Percentiles rank a stretch among this genome's conserved stretches.
phyloP scores from a whole-genome alignment of 768 basidiomycete species.

The Boletus subcaerulescens region DNA sequence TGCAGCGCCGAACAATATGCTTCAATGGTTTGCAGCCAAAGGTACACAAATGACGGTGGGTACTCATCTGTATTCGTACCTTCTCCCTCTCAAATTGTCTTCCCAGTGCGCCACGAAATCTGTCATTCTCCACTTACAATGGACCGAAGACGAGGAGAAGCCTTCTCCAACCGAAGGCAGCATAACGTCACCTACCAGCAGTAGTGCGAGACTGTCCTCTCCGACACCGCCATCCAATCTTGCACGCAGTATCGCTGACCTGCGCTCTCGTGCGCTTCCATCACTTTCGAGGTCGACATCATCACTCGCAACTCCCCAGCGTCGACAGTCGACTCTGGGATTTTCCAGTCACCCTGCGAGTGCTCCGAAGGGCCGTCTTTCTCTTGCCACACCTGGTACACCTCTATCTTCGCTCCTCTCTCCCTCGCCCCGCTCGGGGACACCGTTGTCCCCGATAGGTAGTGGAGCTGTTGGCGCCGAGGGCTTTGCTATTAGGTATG shows the following conservation, averaged over 20 bases:
- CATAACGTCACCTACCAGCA: conserved; percentile 26
- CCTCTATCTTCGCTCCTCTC: conserved; percentile 34
- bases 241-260: conserved; percentile 15
- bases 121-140: conserved; percentile 79
- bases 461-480: conserved; percentile 24
- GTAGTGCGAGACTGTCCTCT: conserved; percentile 24
- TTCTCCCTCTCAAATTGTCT: neutral
- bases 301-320: conserved; percentile 41
- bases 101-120: conserved; percentile 84
- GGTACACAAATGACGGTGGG: conserved; percentile 86
- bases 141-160: conserved; percentile 64
- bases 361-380: conserved; percentile 44
- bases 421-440: conserved; percentile 33
- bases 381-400: conserved; percentile 40
- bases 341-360: conserved; percentile 33
- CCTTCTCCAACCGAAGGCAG: conserved; percentile 13
- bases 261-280: conserved; percentile 48
- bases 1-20: conserved; percentile 79
- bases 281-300: conserved; percentile 55
- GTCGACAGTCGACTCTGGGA: conserved; percentile 31
- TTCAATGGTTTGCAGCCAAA: conserved; percentile 93
- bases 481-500: conserved; percentile 50
- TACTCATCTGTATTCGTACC: neutral
- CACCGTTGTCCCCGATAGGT: conserved; percentile 30
- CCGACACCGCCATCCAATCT: conserved; percentile 24